Evolutionary conservation across 2,329 filamentous ascomycete species (phyloP).

Genomic region (Phoma sp.): DNA sequence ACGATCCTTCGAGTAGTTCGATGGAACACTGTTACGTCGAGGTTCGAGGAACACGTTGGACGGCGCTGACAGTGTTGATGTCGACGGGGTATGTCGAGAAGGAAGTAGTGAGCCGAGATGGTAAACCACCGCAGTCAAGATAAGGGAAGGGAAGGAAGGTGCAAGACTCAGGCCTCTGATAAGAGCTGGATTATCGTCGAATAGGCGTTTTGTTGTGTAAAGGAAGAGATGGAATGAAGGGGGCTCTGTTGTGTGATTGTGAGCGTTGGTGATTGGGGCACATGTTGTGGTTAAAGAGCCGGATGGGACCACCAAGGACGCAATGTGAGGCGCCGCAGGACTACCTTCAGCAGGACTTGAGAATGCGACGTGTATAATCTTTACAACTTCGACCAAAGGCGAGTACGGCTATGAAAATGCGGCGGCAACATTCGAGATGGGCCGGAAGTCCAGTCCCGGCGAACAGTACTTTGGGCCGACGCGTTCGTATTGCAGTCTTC

Average conservation of each 20-base stretch:
- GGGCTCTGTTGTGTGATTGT: too few species aligned
- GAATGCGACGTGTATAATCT: background rate
- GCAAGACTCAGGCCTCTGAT: too few species aligned
- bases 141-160: too few species aligned
- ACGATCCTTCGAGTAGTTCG: too few species aligned
- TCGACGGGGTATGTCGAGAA: too few species aligned
- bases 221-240: background rate
- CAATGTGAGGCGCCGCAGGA: background rate
- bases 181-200: background rate
- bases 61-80: too few species aligned
- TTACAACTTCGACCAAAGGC: background rate
- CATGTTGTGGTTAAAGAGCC: background rate
- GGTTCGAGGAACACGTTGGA: too few species aligned
- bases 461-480: background rate
- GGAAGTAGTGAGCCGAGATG: too few species aligned
- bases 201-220: background rate
- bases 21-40: too few species aligned
- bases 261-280: background rate
- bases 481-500: background rate
- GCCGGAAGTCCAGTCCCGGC: background rate
- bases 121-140: too few species aligned
- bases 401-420: background rate
- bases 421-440: background rate
- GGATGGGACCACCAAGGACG: background rate
- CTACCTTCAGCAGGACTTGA: background rate